Base-by-base conservation (phyloP, 257 asterid genomes). In the Linaria vulgaris region DNA sequence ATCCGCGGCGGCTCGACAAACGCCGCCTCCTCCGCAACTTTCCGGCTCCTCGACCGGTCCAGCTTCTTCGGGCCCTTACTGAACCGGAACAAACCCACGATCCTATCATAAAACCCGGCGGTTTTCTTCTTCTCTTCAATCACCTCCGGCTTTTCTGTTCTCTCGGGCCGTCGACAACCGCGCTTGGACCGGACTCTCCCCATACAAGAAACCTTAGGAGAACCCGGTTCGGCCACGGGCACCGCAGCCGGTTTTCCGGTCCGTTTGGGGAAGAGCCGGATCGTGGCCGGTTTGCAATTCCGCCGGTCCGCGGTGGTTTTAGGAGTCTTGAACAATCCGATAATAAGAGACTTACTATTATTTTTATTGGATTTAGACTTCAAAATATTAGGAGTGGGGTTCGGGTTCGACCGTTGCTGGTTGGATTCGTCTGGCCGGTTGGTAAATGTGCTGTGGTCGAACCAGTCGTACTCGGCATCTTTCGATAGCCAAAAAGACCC, bases 151-250 rank as follows among this genome's bases (percentile, higher is more conserved):
- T 68, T 75, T 66, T 77, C 82, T 17, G 75, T 24, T 37, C 71
- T 79, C 19, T 47, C 21, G 2, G 95, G 75, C 67, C 87, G 64
- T 49, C 95, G 82, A 43, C 96, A 80, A 34, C 88, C 45, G 20
- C 86, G 88, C 81, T 88, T 91, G 12, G 96, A 91, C 66, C 96
- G 71, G 47, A 91, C 96, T 73, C 95, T 81, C 44, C 98, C 98
- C 72, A 89, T 88, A 50, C 98, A 91, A 0, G 98, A 91, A 7
- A 91, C 98, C 82, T 86, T 86, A n/a, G 98, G 98, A 0, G 98
- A 91, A 0, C 90, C 82, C 61, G 98, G 98, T 73, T 91, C 98
- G 0, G 73, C 78, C 19, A 61, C 54, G 0, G 75, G 56, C 17
- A 34, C 41, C 17, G 9, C 41, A 1, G 41, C 41, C 9, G 85